Evolutionary conservation across 192 early-diverging fungal species (phyloP).

Genomic region (Rhizoclosmatium globosum): DNA sequence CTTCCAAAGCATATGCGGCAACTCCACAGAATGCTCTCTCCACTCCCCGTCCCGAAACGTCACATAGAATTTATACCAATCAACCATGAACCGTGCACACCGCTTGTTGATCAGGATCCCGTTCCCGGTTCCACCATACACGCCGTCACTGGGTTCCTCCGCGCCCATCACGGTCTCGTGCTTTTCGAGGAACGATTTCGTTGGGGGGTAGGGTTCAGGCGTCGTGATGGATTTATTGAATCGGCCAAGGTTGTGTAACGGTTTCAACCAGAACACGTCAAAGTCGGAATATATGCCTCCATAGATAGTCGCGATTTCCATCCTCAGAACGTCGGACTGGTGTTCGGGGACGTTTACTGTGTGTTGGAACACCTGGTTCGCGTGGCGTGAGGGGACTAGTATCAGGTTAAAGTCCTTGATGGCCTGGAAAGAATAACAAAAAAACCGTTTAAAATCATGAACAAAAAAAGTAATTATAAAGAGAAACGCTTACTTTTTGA

Average conservation of each 20-base stretch:
- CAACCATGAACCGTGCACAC: slow-evolving; percentile 52
- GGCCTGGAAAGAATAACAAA: neutral
- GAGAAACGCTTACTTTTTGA: slow-evolving; percentile 6
- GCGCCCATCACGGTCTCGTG: slow-evolving; percentile 57
- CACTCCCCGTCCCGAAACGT: slow-evolving; percentile 12
- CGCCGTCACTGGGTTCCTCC: slow-evolving; percentile 49
- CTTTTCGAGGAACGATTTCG: slow-evolving; percentile 40
- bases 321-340: slow-evolving; percentile 56
- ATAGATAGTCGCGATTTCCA: slow-evolving; percentile 46
- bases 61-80: slow-evolving; percentile 57
- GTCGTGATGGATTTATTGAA: neutral
- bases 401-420: slow-evolving; percentile 32
- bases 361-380: neutral
- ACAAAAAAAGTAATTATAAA: neutral
- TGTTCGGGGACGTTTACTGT: slow-evolving; percentile 35
- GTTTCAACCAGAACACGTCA: slow-evolving; percentile 55
- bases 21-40: neutral
- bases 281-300: slow-evolving; percentile 68
- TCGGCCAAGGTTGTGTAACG: slow-evolving; percentile 45
- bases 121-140: slow-evolving; percentile 50
- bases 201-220: neutral
- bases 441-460: neutral
- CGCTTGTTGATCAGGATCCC: slow-evolving; percentile 55
- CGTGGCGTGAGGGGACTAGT: neutral
- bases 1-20: neutral